phyloP scores from a whole-genome alignment of 306 rosid species.

The Quillaja saponaria region DNA sequence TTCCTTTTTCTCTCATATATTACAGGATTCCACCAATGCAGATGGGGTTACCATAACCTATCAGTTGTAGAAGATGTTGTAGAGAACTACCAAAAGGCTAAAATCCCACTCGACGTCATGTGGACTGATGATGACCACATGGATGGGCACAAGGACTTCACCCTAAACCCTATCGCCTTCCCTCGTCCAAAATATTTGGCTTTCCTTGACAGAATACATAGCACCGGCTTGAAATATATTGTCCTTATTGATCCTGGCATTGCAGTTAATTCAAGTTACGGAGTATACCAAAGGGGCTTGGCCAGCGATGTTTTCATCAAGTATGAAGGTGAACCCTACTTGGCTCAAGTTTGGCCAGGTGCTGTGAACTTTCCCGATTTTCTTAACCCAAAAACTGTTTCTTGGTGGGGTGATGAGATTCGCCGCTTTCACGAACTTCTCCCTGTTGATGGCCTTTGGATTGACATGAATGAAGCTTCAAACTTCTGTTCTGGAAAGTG shows the following conservation, averaged over 20 bases:
- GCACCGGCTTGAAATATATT: slow-evolving; percentile 83
- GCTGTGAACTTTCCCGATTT: slow-evolving; percentile 94
- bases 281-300: slow-evolving; percentile 73
- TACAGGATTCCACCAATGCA: slow-evolving; percentile 95
- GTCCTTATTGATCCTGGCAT: slow-evolving; percentile 94
- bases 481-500: slow-evolving; percentile 93
- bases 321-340: slow-evolving; percentile 76
- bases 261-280: slow-evolving; percentile 67
- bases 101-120: slow-evolving; percentile 91
- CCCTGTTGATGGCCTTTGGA: slow-evolving; percentile 95
- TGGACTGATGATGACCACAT: slow-evolving; percentile 99
- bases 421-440: slow-evolving; percentile 89
- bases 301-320: slow-evolving; percentile 85
- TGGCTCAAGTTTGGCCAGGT: slow-evolving; percentile 99
- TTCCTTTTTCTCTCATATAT: neutral
- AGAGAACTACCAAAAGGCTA: slow-evolving; percentile 75
- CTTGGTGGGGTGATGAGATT: slow-evolving; percentile 94
- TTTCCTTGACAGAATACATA: slow-evolving; percentile 78
- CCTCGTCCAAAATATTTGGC: slow-evolving; percentile 83
- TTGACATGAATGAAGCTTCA: slow-evolving; percentile 93
- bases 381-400: slow-evolving; percentile 84
- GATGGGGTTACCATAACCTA: slow-evolving; percentile 98
- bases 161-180: slow-evolving; percentile 65
- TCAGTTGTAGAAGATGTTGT: slow-evolving; percentile 96
- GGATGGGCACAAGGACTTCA: slow-evolving; percentile 86